phyloP scores from a whole-genome alignment of 2,329 filamentous ascomycete species.

The Neoscytalidium dimidiatum region DNA sequence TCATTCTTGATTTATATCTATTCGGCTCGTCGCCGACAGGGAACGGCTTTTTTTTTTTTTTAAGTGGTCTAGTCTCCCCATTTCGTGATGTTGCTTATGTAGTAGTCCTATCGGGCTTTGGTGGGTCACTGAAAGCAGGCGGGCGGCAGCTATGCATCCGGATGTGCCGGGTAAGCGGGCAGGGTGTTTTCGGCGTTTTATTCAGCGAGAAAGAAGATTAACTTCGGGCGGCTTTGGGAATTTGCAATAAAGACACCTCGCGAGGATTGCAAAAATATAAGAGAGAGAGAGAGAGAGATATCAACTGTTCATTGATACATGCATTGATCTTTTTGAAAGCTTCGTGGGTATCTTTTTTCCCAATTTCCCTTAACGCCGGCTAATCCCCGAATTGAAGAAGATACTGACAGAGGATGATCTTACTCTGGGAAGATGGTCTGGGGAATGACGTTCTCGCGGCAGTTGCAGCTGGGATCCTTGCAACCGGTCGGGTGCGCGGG shows the following conservation, averaged over 20 bases:
- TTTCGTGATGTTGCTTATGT: background rate
- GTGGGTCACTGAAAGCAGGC: background rate
- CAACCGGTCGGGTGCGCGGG: slow-evolving; percentile 55
- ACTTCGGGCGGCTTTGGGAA: background rate
- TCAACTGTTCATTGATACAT: background rate
- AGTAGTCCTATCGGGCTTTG: background rate
- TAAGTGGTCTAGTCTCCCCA: background rate
- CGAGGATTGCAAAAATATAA: too few relatives aligned
- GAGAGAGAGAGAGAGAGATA: background rate
- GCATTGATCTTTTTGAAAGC: background rate
- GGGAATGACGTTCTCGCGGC: background rate
- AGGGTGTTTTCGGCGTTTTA: slow-evolving; percentile 2
- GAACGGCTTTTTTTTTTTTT: background rate
- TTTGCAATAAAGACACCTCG: too few relatives aligned
- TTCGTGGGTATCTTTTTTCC: slow-evolving; percentile 8
- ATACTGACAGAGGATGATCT: background rate
- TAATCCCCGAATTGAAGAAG: background rate
- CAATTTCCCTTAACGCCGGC: background rate
- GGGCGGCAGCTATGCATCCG: background rate
- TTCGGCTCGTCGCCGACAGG: too few relatives aligned
- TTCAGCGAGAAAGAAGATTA: background rate
- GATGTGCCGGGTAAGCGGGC: background rate
- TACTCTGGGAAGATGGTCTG: slow-evolving; percentile 11
- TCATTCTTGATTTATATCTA: too few relatives aligned
- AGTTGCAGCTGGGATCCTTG: slow-evolving; percentile 19